phyloP scores from a whole-genome alignment of 2,329 filamentous ascomycete genomes.

The Penicillium sp. region DNA sequence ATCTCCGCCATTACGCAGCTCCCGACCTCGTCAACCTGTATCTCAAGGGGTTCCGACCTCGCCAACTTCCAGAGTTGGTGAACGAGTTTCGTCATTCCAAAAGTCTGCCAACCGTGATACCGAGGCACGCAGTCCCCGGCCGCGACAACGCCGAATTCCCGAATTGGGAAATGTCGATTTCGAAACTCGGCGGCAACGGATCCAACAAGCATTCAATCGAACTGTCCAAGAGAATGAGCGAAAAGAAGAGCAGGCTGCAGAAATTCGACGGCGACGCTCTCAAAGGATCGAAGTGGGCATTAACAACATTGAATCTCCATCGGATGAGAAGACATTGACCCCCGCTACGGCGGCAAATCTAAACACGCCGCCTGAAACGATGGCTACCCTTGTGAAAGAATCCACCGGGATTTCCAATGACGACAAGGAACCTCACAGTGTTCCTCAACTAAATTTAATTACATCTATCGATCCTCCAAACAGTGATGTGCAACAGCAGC shows the following conservation, averaged over 20 bases:
- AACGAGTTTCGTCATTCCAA: slow-evolving; percentile 49
- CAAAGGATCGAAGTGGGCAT: slow-evolving; percentile 45
- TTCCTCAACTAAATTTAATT: slow-evolving; percentile 27
- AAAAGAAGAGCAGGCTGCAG: slow-evolving; percentile 55
- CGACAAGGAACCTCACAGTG: slow-evolving; percentile 7
- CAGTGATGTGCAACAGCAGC: slow-evolving; percentile 15
- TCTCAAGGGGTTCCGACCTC: slow-evolving; percentile 68
- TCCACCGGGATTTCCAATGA: slow-evolving; percentile 9
- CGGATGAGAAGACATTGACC: slow-evolving; percentile 19
- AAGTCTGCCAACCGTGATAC: slow-evolving; percentile 32
- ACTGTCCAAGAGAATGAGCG: slow-evolving; percentile 64
- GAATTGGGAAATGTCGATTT: slow-evolving; percentile 75
- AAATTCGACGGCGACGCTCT: slow-evolving; percentile 42
- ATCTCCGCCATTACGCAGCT: slow-evolving; percentile 75
- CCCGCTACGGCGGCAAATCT: slow-evolving; percentile 2
- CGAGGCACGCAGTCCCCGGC: slow-evolving; percentile 30
- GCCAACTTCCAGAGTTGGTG: slow-evolving; percentile 61
- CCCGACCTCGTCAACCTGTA: slow-evolving; percentile 72
- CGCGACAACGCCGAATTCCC: slow-evolving; percentile 46
- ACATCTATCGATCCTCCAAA: slow-evolving; percentile 18
- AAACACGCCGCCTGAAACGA: slow-evolving; percentile 16
- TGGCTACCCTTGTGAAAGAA: slow-evolving; percentile 23
- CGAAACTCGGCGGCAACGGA: slow-evolving; percentile 71
- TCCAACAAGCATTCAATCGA: slow-evolving; percentile 78
- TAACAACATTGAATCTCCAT: slow-evolving; percentile 19